Base-by-base conservation (phyloP, 2,329 filamentous ascomycete species). In the Fusarium caatingaense region DNA sequence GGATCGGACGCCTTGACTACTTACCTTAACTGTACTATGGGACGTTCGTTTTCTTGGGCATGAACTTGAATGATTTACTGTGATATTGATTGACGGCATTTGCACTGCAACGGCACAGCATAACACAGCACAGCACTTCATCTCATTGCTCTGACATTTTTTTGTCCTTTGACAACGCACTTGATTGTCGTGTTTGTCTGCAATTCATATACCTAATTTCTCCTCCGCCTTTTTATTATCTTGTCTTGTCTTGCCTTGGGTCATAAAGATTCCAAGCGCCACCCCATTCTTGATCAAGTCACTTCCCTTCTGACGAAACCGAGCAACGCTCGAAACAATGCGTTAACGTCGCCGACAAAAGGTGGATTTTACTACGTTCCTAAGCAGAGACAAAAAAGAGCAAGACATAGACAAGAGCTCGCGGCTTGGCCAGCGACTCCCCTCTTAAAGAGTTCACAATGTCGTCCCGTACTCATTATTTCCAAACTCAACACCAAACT, bases 381-480 rank as follows among this genome's bases (percentile, higher is more conserved):
- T 71, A 46, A 63, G 55, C 65, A 57, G 54, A 56, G 49, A 59
- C 59, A 47, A 56, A 57, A 37, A 37, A n/a, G 34, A n/a, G 10
- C 34, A 37, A 54, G 37, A 62, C 53, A 64, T 54, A 61, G 62
- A 61, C 60, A 61, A 64, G 65, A 67, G 64, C 60, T 58, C 54
- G 68, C 62, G 60, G 63, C 62, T 67, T 57, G 59, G 68, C 64
- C 64, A 54, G 72, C 64, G 60, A 69, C 65, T 63, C 66, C 64
- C 60, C 56, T 53, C 49, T 49, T 58, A 69, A 60, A 60, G 45
- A 69, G 66, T 69, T 72, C 72, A 72, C 74, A 74, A 90, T 88
- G 84, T 87, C 87, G 80, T 83, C 85, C 81, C 85, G 86, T 63
- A 82, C 83, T 69, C 86, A 88, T 76, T 85, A 87, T 57, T 72